Percentiles rank a stretch among this genome's conserved stretches.
Evolutionary conservation across 2,329 filamentous ascomycete genomes (phyloP).

Genomic region (Macrophomina phaseolina): DNA sequence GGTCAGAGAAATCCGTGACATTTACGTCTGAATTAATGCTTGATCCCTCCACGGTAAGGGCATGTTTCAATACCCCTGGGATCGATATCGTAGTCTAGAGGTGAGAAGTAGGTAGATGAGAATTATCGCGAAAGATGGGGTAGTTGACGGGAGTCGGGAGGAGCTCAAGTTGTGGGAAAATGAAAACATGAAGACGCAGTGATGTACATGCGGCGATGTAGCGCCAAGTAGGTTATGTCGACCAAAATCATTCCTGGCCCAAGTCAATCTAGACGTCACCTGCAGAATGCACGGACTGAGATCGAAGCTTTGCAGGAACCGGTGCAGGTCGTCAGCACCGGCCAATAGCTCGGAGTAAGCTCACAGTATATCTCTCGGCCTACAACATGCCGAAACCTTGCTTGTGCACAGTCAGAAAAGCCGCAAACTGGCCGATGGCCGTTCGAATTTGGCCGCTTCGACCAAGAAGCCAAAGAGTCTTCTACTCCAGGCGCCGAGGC

Average conservation of each 20-base stretch:
- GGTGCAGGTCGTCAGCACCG: not conserved
- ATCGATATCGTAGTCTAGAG: too few relatives aligned
- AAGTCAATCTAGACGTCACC: not conserved
- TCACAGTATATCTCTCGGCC: not conserved
- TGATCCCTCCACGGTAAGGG: too few relatives aligned
- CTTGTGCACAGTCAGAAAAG: not conserved
- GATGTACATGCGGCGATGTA: not conserved
- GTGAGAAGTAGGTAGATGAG: too few relatives aligned
- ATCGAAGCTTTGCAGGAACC: not conserved
- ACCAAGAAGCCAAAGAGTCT: constrained; percentile 9
- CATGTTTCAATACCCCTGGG: too few relatives aligned
- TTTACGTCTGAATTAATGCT: too few relatives aligned
- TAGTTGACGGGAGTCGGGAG: too few relatives aligned
- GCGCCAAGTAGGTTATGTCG: not conserved
- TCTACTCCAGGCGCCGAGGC: constrained; percentile 7
- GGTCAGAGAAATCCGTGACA: too few relatives aligned
- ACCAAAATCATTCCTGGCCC: not conserved
- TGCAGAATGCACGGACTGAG: not conserved
- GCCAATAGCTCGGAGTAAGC: not conserved
- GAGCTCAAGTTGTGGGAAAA: too few relatives aligned
- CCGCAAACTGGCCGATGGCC: constrained; percentile 4
- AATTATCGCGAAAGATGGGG: too few relatives aligned
- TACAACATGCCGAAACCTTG: not conserved
- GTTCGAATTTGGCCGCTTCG: not conserved
- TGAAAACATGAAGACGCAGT: too few relatives aligned